Evolutionary conservation across 441 rosid species (phyloP).

Genomic region (Erysimum cheiri): DNA sequence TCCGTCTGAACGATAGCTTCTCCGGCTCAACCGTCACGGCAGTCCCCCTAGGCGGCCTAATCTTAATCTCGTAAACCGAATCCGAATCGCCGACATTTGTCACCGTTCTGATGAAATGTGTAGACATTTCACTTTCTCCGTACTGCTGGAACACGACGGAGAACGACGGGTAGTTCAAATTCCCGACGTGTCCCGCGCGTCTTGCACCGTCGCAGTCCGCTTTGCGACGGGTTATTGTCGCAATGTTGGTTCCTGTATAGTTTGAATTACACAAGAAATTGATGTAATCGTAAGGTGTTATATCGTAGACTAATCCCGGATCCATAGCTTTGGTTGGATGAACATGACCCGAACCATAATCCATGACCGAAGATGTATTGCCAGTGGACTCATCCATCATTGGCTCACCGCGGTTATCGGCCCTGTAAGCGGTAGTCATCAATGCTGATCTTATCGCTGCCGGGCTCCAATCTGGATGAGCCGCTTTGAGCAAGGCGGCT

Average conservation of each 20-base stretch:
- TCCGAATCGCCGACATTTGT: constrained; percentile 66
- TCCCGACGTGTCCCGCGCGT: constrained; percentile 69
- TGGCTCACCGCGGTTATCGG: constrained; percentile 57
- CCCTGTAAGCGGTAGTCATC: constrained; percentile 72
- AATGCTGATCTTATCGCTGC: constrained; percentile 72
- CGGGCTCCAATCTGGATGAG: constrained; percentile 78
- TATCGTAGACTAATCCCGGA: constrained; percentile 67
- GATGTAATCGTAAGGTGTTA: constrained; percentile 57
- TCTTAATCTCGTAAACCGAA: constrained; percentile 54
- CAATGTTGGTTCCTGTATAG: constrained; percentile 57
- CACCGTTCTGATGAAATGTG: constrained; percentile 67
- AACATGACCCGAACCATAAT: constrained; percentile 78
- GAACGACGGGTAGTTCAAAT: constrained; percentile 68
- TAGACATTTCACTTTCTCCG: constrained; percentile 63
- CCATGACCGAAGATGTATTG: constrained; percentile 61
- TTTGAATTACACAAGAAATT: constrained; percentile 76
- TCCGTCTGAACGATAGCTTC: constrained; percentile 59
- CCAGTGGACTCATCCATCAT: constrained; percentile 71
- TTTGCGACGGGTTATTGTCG: constrained; percentile 53
- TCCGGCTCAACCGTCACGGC: constrained; percentile 60
- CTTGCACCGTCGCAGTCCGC: constrained; percentile 68
- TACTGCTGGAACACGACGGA: constrained; percentile 63
- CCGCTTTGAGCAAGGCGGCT: constrained; percentile 68
- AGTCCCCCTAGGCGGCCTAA: constrained; percentile 56
- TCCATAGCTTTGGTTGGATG: constrained; percentile 77